A percentile compares a stretch with the other conserved stretches of the same genome.
phyloP scores from a whole-genome alignment of 345 rosid genomes.

The Durio zibethinus region DNA sequence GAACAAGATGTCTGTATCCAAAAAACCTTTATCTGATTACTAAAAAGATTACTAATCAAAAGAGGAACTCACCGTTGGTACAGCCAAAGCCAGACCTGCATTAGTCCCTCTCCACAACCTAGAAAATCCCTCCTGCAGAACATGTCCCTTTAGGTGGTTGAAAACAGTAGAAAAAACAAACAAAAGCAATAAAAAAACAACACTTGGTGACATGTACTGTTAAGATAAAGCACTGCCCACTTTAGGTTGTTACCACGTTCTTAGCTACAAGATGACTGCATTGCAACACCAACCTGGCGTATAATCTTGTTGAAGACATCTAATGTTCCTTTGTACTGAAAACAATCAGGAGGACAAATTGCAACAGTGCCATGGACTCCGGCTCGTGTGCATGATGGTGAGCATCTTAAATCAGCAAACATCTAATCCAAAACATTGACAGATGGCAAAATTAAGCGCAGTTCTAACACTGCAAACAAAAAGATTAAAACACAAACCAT shows the following conservation, averaged over 20 bases:
- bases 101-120: constrained; percentile 99
- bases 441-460: constrained; percentile 5
- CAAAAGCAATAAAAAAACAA: background rate
- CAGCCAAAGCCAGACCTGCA: constrained; percentile 91
- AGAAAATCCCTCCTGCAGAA: constrained; percentile 75
- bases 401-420: constrained; percentile 93
- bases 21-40: background rate
- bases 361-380: constrained; percentile 97
- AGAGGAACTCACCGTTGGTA: constrained; percentile 65
- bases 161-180: constrained; percentile 8
- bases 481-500: background rate
- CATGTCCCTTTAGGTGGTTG: constrained; percentile 13
- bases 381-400: constrained; percentile 91
- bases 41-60: background rate
- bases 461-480: background rate
- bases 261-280: background rate
- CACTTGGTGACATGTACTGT: background rate
- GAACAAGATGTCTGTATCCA: background rate
- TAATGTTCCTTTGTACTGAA: constrained; percentile 93
- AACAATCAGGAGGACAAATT: constrained; percentile 98
- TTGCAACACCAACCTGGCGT: constrained; percentile 61
- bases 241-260: background rate
- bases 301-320: constrained; percentile 89
- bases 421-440: constrained; percentile 43
- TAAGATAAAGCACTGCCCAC: background rate